Percentiles rank a stretch among this genome's conserved stretches.
phyloP scores from a whole-genome alignment of 352 stramenopile genomes.

The Phytophthora europaea region DNA sequence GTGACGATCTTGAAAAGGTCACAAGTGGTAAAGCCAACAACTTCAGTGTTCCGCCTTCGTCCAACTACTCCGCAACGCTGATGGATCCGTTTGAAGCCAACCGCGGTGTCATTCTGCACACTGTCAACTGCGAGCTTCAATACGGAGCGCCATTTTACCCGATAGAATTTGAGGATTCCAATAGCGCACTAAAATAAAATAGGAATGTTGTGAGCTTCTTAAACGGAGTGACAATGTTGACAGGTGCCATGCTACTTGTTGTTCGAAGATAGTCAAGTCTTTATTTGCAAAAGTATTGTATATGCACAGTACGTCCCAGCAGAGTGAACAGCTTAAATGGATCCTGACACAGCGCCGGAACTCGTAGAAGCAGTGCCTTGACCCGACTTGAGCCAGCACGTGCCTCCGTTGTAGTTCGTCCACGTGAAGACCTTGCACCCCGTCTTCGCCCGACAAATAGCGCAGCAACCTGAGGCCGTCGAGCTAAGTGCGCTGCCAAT shows the following conservation, averaged over 20 bases:
- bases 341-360: slow-evolving; percentile 37
- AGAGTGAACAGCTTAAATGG: slow-evolving; percentile 19
- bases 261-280: neutral
- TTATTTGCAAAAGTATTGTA: slow-evolving; percentile 1
- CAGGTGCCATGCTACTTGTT: too few relatives aligned
- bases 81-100: slow-evolving; percentile 28
- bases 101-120: slow-evolving; percentile 7
- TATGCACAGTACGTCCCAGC: neutral
- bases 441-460: slow-evolving; percentile 32
- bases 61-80: slow-evolving; percentile 14
- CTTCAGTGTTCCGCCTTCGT: slow-evolving; percentile 5
- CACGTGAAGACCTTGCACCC: slow-evolving; percentile 66
- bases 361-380: slow-evolving; percentile 21
- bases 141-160: slow-evolving; percentile 16
- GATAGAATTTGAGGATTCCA: slow-evolving; percentile 15
- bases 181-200: slow-evolving; percentile 9
- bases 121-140: slow-evolving; percentile 12
- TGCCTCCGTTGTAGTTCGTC: slow-evolving; percentile 59
- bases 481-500: slow-evolving; percentile 34
- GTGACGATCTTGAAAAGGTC: slow-evolving; percentile 14
- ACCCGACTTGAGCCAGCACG: slow-evolving; percentile 65
- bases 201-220: neutral
- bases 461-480: slow-evolving; percentile 32
- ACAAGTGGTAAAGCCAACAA: neutral
- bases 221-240: too few relatives aligned